Evolutionary conservation across 2,329 filamentous ascomycete species (phyloP), one percentile per base, ranked within the genome.

Genomic region (Cordyceps pruinosa): DNA sequence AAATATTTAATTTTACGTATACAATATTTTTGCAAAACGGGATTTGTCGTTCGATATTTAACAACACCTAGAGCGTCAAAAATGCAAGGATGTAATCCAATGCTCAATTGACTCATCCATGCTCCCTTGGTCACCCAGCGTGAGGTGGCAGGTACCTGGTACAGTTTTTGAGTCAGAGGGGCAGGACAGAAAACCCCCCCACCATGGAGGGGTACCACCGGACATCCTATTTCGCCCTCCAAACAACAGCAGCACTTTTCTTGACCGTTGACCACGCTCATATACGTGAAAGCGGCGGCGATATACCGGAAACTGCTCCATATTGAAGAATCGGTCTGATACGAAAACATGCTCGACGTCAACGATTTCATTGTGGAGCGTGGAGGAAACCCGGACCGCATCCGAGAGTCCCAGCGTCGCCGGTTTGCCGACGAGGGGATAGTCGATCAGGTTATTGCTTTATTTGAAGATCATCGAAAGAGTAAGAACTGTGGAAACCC

Each of bases 301-400:
- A 41, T 34, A 32, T 32, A 7, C 25, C 19, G 37, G 8, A 32
- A 26, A 8, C 13, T 13, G 5, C 17, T 28, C 21, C 17, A 32
- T 25, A 37, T 13, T 15, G 5, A 4, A 42, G 13, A 41, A 19
- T 9, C 19, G 13, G 4, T 19, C 4, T 19, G 21, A 21, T 2
- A 37, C 41, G 30, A 26, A 65, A 73, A 61, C 34, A 90, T 90
- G 87, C 79, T 90, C 64, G 89, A 92, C 76, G 79, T 90, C 57
- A 79, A 82, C 65, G 88, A 92, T 69, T 90, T 93, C 70, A 87
- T 93, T 68, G 75, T 82, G 70, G 90, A 97, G 73, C 88, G 91
- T 66, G 94, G 93, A 64, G 94, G 94, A 65, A 85, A 97, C 75
- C 90, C 91, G 17, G 88, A 96, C 69, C 87, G 86, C 76, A 94